Conservation (phyloP, 2,329 filamentous ascomycete species). For the Penicillium sp. region DNA sequence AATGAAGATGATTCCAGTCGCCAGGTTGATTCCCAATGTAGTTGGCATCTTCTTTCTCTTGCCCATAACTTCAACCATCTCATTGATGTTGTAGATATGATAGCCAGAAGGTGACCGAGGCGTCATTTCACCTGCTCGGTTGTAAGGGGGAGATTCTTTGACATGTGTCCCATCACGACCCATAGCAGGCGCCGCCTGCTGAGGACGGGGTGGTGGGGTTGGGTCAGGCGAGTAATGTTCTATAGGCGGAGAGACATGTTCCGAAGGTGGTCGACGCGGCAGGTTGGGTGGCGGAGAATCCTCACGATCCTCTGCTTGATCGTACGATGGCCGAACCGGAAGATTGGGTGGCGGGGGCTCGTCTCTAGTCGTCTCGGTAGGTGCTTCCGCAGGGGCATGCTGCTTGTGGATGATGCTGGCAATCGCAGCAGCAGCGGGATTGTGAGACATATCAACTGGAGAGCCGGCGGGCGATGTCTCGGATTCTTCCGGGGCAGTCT, state of each 20-base stretch:
- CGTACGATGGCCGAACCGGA: constrained; percentile 48
- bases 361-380: constrained; percentile 21
- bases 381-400: constrained; percentile 27
- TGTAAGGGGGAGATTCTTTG: constrained; percentile 49
- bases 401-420: constrained; percentile 42
- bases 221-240: constrained; percentile 50
- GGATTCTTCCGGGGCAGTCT: constrained; percentile 17
- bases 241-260: constrained; percentile 48
- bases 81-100: constrained; percentile 91
- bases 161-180: constrained; percentile 37
- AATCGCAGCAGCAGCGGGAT: constrained; percentile 50
- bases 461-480: constrained; percentile 23
- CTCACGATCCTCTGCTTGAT: constrained; percentile 52
- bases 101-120: constrained; percentile 65
- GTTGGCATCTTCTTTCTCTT: constrained; percentile 98
- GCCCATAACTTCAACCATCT: constrained; percentile 94
- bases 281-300: constrained; percentile 41
- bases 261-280: constrained; percentile 54
- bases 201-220: constrained; percentile 32
- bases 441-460: constrained; percentile 40
- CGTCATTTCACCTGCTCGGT: constrained; percentile 43
- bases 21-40: constrained; percentile 86
- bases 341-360: constrained; percentile 30
- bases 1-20: constrained; percentile 80
- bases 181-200: constrained; percentile 12